These are phyloP conservation scores for Pilobolus umbonatus DNA, from an alignment of 192 early-diverging fungal genomes.

Conservation along the genomic window DNA sequence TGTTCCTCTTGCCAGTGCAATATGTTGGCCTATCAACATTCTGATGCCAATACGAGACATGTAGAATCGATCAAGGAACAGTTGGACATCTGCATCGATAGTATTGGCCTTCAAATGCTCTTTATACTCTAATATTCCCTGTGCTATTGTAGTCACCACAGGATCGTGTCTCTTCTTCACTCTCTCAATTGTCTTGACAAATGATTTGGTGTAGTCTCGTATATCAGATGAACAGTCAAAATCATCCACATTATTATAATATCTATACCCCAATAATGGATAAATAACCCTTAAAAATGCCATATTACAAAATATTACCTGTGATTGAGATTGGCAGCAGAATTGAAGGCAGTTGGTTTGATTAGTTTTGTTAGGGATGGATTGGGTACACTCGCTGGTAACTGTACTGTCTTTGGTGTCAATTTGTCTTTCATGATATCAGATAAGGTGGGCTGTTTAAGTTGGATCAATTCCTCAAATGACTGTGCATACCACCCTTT, in stretches of 20 bases:
- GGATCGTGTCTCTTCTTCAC: constrained; percentile 94
- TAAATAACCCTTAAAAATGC: background rate
- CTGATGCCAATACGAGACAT: constrained; percentile 98
- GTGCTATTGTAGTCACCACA: constrained; percentile 85
- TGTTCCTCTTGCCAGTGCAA: constrained; percentile 61
- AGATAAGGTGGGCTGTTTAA: constrained; percentile 6
- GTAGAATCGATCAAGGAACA: constrained; percentile 94
- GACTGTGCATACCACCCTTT: constrained; percentile 95
- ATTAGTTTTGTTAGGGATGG: constrained; percentile 25
- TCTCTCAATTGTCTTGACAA: constrained; percentile 84
- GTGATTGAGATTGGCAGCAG: constrained; percentile 42
- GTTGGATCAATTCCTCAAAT: constrained; percentile 46
- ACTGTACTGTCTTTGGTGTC: constrained; percentile 22
- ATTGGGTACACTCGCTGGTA: constrained; percentile 45
- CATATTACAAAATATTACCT: constrained; percentile 28
- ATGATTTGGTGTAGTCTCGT: constrained; percentile 71
- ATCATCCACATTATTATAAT: constrained; percentile 52
- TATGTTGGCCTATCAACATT: constrained; percentile 88
- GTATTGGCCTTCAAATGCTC: constrained; percentile 39
- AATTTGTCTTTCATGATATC: constrained; percentile 3
- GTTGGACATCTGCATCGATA: constrained; percentile 75
- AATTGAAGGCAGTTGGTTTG: background rate
- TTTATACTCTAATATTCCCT: constrained; percentile 93
- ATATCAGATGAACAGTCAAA: constrained; percentile 63
- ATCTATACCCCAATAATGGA: constrained; percentile 33